Base-by-base conservation (phyloP, 2,329 filamentous ascomycete genomes). In the Neofusicoccum laricinum region DNA sequence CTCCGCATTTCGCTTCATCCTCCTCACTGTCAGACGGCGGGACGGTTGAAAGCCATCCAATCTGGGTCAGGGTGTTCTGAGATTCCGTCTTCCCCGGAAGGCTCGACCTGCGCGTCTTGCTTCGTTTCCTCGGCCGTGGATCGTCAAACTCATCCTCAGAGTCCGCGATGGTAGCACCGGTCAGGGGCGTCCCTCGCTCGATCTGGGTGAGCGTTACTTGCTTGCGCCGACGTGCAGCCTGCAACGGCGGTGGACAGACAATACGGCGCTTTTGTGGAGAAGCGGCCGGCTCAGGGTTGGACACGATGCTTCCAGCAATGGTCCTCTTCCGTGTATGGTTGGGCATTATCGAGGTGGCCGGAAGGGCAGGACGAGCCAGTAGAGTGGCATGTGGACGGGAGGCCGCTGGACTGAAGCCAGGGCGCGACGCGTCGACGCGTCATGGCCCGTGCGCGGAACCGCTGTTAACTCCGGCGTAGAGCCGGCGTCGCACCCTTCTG, bases 21-120 rank as follows among this genome's bases (percentile, higher is more conserved):
- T 64, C 63, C 6, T 64, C 63, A 17, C 49, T 38, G 17, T 64
- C 53, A 6, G 53, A 59, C 5, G 55, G 45, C 3, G 41, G 45
- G 11, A 50, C 45, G 12, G 40, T 45, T 1, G 45, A 51, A 6
- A 61, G 8, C 46, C 46, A 64, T n/a, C 55, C 63, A 43, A 64
- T 64, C 36, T 64, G 63, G 4, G 63, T 64, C 2, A 64, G 45
- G 7, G 63, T 64, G n/a, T 51, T 59, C 19, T 64, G 63, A 14
- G 46, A 55, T 15, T 63, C 32, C 6, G 62, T 49, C 32, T 64
- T 64, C 10, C 21, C 19, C n/a, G 62, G 50, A 12, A 64, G 40
- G 4, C 14, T 17, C 11, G 15, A 32, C 6, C 21, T 41, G 45
- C 59, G 49, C 15, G 15, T 58, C 53, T 45, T 58, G 15, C 50